Conservation (phyloP, 352 stramenopile species). For the Pythium sukuiense region DNA sequence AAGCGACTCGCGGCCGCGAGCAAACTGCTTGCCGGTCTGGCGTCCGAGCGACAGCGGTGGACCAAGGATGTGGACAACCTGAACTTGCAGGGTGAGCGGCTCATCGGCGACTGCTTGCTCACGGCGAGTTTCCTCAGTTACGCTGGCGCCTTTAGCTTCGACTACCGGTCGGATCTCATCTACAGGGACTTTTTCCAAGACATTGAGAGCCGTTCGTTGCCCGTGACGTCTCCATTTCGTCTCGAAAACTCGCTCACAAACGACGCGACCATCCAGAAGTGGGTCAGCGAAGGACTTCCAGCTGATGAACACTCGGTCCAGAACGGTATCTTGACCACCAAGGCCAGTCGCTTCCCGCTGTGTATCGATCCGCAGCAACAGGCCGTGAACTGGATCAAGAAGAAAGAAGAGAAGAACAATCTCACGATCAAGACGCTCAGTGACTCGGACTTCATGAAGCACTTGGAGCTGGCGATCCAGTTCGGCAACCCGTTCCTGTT, state of each 20-base stretch:
- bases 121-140: constrained; percentile 91
- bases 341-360: constrained; percentile 92
- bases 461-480: constrained; percentile 93
- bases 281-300: constrained; percentile 92
- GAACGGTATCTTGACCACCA: constrained; percentile 95
- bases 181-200: constrained; percentile 90
- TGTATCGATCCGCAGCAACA: constrained; percentile 97
- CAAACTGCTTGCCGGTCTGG: constrained; percentile 92
- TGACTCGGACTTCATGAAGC: constrained; percentile 95
- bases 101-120: constrained; percentile 91
- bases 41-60: constrained; percentile 91
- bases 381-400: constrained; percentile 96
- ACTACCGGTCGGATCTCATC: constrained; percentile 89
- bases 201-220: constrained; percentile 69
- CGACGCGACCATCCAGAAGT: constrained; percentile 93
- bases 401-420: constrained; percentile 92
- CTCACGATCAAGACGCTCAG: constrained; percentile 93
- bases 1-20: constrained; percentile 91
- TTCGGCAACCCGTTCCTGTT: constrained; percentile 96
- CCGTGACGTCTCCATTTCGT: constrained; percentile 86
- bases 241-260: constrained; percentile 91
- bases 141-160: constrained; percentile 89
- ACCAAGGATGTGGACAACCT: constrained; percentile 90
- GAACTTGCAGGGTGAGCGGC: constrained; percentile 75
- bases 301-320: constrained; percentile 95